These are phyloP conservation scores for Epichloe hybrida DNA, from an alignment of 2,329 filamentous ascomycete species.

Conservation along the genomic window DNA sequence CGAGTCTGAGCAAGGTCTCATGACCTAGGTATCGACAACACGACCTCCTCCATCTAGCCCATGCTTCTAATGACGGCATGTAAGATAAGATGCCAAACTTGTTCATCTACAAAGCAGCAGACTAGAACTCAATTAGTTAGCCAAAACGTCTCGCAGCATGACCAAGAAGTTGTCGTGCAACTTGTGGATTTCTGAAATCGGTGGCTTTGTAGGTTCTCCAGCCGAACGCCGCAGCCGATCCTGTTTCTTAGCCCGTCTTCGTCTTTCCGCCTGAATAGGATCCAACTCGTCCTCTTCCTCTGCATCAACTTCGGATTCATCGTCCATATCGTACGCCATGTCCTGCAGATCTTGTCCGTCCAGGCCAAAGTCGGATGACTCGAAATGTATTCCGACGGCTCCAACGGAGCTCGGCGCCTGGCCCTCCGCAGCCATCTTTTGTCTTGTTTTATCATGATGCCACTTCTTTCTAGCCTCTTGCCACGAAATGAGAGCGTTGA, in stretches of 20 bases:
- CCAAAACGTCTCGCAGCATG: constrained; percentile 72
- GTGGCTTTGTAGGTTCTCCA: constrained; percentile 72
- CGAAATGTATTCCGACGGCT: constrained; percentile 50
- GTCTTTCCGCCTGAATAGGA: constrained; percentile 76
- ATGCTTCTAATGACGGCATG: not conserved
- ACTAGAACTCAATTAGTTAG: constrained; percentile 37
- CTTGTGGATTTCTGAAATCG: constrained; percentile 66
- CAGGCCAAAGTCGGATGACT: constrained; percentile 76
- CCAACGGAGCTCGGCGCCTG: constrained; percentile 32
- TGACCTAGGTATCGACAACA: not conserved
- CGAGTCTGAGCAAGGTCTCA: too few species aligned
- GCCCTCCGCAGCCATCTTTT: constrained; percentile 91
- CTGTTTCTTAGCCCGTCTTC: constrained; percentile 60
- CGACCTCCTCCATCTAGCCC: not conserved
- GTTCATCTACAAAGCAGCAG: not conserved
- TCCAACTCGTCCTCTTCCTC: constrained; percentile 68
- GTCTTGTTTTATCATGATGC: constrained; percentile 93
- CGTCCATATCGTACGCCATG: constrained; percentile 63
- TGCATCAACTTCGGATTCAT: constrained; percentile 53
- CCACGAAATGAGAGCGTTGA: constrained; percentile 80
- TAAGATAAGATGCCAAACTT: not conserved
- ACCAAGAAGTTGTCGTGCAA: constrained; percentile 65
- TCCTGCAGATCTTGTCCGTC: constrained; percentile 79
- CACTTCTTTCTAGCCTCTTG: constrained; percentile 93
- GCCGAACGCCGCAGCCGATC: constrained; percentile 69